Evolutionary conservation across 768 basidiomycete genomes (phyloP).

Genomic region (Agaricus sinodeliciosus): DNA sequence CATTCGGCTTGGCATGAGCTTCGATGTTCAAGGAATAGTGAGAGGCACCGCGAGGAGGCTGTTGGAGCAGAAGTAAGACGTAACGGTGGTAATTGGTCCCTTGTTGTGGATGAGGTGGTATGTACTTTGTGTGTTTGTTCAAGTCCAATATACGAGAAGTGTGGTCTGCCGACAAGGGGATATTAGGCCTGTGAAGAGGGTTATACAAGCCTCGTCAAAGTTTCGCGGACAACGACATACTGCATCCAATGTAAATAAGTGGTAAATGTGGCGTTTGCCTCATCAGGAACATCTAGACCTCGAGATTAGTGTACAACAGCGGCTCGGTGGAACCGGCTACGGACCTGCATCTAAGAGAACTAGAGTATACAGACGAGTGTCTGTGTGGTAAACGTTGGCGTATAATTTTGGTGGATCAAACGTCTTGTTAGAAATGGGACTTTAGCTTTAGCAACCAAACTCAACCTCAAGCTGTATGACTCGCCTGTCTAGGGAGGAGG

Average conservation of each 20-base stretch:
- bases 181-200: constrained; percentile 58
- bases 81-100: constrained; percentile 93
- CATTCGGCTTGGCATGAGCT: constrained; percentile 23
- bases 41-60: constrained; percentile 35
- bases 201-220: constrained; percentile 8
- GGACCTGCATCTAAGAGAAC: constrained; percentile 84
- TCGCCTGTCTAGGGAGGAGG: constrained; percentile 61
- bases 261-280: constrained; percentile 53
- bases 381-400: constrained; percentile 76
- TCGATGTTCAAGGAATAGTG: constrained; percentile 29
- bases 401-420: constrained; percentile 55
- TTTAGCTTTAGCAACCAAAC: neutral
- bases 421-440: constrained; percentile 38
- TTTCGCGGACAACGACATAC: constrained; percentile 34
- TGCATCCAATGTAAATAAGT: constrained; percentile 83
- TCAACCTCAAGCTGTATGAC: constrained; percentile 10
- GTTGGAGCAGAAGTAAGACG: constrained; percentile 66
- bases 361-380: constrained; percentile 79
- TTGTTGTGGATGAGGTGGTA: constrained; percentile 88
- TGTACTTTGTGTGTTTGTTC: constrained; percentile 62
- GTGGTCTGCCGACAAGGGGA: constrained; percentile 62
- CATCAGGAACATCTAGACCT: constrained; percentile 73
- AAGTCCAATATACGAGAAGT: constrained; percentile 33
- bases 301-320: constrained; percentile 2
- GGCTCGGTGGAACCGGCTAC: neutral